Evolutionary conservation across 108 stramenopile species (phyloP).

Genomic region (Cyclotella sp.): DNA sequence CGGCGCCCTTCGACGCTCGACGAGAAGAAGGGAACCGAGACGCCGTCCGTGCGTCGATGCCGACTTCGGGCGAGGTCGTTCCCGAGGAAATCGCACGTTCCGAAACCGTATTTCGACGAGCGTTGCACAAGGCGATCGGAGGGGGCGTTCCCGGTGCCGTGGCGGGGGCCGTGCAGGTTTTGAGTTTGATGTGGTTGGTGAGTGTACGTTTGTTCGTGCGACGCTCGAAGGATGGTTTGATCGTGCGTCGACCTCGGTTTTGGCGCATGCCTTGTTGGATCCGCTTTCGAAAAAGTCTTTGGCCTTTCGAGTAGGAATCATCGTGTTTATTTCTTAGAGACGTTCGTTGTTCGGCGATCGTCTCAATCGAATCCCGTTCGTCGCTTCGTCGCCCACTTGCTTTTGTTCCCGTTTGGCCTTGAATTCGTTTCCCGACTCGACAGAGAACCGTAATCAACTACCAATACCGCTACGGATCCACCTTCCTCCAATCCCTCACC

Average conservation of each 20-base stretch:
- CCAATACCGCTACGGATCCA: constrained; percentile 93
- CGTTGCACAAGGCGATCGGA: constrained; percentile 70
- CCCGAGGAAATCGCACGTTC: not conserved
- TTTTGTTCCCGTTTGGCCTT: no score
- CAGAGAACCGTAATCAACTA: constrained; percentile 94
- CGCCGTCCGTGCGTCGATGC: no score
- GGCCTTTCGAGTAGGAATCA: not conserved
- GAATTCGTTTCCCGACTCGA: no score
- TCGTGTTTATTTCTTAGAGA: not conserved
- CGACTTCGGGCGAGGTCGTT: no score
- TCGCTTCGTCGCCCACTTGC: no score
- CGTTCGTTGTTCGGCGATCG: not conserved
- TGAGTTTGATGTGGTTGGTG: constrained; percentile 81
- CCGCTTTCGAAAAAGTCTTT: not conserved
- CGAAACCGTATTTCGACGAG: constrained; percentile 35
- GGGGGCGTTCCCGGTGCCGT: constrained; percentile 91
- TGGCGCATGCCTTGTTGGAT: not conserved
- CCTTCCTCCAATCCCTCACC: constrained; percentile 66
- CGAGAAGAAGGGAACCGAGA: no score
- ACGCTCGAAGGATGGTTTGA: no score
- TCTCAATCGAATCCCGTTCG: not conserved
- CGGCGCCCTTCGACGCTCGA: no score
- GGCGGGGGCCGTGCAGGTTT: constrained; percentile 91
- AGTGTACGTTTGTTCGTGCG: not conserved
- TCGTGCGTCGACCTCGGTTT: no score